Percentiles rank a stretch among this genome's conserved stretches.
Conservation (phyloP, 2,329 filamentous ascomycete genomes). For the Thielaviopsis punctulata region DNA sequence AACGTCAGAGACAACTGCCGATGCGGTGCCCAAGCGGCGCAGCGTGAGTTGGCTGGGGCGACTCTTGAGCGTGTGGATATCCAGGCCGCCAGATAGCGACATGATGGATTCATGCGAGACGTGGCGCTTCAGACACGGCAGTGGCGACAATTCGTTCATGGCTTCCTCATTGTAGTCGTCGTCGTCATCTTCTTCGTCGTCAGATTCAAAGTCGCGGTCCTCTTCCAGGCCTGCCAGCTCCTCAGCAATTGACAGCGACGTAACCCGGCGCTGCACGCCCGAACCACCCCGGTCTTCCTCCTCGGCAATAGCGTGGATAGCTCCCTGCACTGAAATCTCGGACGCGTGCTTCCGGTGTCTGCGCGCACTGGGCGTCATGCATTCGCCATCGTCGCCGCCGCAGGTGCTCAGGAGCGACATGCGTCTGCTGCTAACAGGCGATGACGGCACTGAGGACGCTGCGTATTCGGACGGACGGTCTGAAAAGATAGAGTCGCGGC, state of each 20-base stretch:
- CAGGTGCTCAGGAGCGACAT: constrained; percentile 7
- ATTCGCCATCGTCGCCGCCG: constrained; percentile 3
- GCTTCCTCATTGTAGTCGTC: constrained; percentile 18
- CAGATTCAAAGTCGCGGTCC: constrained; percentile 12
- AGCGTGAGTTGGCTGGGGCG: constrained; percentile 59
- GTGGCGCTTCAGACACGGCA: constrained; percentile 40
- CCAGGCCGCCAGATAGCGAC: constrained; percentile 71
- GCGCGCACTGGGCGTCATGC: constrained; percentile 6
- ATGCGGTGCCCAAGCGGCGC: constrained; percentile 34
- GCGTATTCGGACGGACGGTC: constrained; percentile 45
- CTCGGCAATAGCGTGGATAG: constrained; percentile 21
- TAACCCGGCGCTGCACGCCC: constrained; percentile 2
- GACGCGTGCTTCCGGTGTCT: constrained; percentile 9
- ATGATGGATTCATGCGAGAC: constrained; percentile 78
- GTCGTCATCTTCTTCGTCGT: constrained; percentile 14
- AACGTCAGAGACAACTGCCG: constrained; percentile 40
- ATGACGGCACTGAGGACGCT: constrained; percentile 61
- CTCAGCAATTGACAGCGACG: constrained; percentile 9
- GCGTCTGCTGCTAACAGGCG: constrained; percentile 43
- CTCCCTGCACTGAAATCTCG: constrained; percentile 13
- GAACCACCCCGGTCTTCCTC: constrained; percentile 18
- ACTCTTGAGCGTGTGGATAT: constrained; percentile 67
- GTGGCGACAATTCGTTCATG: constrained; percentile 22
- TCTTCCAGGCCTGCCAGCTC: constrained; percentile 12
- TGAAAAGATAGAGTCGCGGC: constrained; percentile 46